Evolutionary conservation across 352 stramenopile genomes (phyloP), one percentile per base, ranked within the genome.

Genomic region (Pythium monospermum): DNA sequence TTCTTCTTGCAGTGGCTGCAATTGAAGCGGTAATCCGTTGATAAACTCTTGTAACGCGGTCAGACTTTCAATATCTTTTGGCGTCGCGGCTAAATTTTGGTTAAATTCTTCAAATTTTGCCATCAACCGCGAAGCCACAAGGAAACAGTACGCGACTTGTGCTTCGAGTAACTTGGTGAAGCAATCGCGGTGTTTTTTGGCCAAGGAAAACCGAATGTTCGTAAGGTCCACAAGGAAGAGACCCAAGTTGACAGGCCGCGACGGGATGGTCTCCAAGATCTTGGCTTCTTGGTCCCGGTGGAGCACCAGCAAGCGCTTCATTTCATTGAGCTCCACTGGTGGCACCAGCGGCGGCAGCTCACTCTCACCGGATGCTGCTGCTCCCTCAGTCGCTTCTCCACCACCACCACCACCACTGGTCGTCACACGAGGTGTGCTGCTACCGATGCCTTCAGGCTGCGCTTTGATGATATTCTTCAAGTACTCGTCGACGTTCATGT

Each of bases 1-100:
- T 44, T 95, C 84, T 19, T 91, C 77, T 28, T 92, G 75, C 10
- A 95, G 49, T 10, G 84, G 84, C 8, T 87, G 75, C 26, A 95
- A 41, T 16, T 87, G 43, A 27, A 71, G 43, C 19, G 84, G 83
- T 6, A 97, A 55, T 5, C 71, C 76, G 22, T 68, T 71, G 33
- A 96, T 90, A 57, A 90, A 96, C 42, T 96, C 86, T 47, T 96
- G 76, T 27, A 97, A 49, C 6, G 84, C 83, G 2, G 83, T 91
- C 45, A 98, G 64, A 19, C 85, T 81, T 57, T 98, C 91, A 35
- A 98, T 97, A 52, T 97, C 85, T 42, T 94, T 94, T 2, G 91
- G 87, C 1, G 75, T 85, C 2, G 81, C 71, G 4, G 64, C 73
- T 2, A 98, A 59, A 26, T 82, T 85, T 40, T 84, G 69, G 42